Evolutionary conservation across 1,284 basidiomycete genomes (phyloP).

Genomic region (Ceratobasidium theobromae): DNA sequence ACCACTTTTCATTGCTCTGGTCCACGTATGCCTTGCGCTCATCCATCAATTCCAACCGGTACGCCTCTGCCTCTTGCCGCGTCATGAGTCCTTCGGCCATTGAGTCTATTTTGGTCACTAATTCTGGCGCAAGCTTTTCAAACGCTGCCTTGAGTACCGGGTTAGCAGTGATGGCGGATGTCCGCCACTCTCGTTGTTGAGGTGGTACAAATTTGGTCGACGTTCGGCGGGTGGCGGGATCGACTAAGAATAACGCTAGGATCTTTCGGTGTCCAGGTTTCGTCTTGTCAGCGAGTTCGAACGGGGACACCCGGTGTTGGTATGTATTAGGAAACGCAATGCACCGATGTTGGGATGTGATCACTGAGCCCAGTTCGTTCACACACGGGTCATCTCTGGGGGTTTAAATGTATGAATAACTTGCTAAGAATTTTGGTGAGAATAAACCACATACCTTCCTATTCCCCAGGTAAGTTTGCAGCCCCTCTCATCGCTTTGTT

Average conservation of each 20-base stretch:
- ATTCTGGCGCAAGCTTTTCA: conserved; percentile 38
- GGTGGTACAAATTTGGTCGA: conserved; percentile 50
- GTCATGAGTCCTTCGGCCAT: conserved; percentile 38
- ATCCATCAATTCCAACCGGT: conserved; percentile 42
- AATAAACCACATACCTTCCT: background rate
- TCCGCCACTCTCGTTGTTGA: conserved; percentile 49
- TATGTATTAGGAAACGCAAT: conserved; percentile 52
- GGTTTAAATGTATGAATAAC: background rate
- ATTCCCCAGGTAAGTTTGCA: conserved; percentile 26
- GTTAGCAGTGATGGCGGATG: conserved; percentile 33
- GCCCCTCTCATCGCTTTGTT: conserved; percentile 16
- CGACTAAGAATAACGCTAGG: conserved; percentile 53
- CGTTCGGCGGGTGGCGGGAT: conserved; percentile 48
- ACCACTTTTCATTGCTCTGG: background rate
- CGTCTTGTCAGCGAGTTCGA: conserved; percentile 48
- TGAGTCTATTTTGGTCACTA: conserved; percentile 38
- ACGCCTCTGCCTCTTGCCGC: conserved; percentile 41
- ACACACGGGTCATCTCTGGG: conserved; percentile 33
- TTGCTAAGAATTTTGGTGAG: background rate
- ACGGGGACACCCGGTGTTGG: conserved; percentile 50
- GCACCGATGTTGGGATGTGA: conserved; percentile 45
- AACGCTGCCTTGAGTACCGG: conserved; percentile 34
- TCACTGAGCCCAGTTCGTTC: conserved; percentile 45
- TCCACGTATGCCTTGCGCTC: conserved; percentile 38
- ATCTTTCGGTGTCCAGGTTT: conserved; percentile 54